phyloP scores from a whole-genome alignment of 2,329 filamentous ascomycete genomes.

The Claviceps purpurea region DNA sequence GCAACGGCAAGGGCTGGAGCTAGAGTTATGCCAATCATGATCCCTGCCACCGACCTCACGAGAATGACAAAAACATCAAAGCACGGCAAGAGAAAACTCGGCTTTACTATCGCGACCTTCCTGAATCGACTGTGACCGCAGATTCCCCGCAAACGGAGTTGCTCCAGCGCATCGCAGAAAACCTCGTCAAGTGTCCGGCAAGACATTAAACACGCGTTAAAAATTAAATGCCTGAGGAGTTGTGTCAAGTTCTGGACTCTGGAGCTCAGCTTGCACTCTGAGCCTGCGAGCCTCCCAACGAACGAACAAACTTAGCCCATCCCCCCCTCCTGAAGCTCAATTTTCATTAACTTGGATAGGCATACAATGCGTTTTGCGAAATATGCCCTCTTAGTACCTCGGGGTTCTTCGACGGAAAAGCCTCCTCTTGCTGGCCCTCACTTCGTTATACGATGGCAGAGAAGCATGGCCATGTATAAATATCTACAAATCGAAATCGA shows the following conservation, averaged over 20 bases:
- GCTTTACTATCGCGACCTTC: neutral
- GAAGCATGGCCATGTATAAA: constrained; percentile 27
- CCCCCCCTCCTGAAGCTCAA: too few relatives aligned
- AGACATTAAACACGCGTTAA: constrained; percentile 30
- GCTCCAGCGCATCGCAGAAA: constrained; percentile 30
- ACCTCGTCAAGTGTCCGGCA: constrained; percentile 30
- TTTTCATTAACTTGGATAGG: neutral
- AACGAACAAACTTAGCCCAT: neutral
- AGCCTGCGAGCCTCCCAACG: constrained; percentile 13
- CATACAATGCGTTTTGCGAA: constrained; percentile 22
- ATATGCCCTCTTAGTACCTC: constrained; percentile 32
- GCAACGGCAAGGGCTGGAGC: neutral
- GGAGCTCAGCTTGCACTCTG: constrained; percentile 31
- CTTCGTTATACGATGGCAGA: constrained; percentile 41
- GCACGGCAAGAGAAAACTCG: neutral
- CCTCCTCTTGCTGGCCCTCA: constrained; percentile 40
- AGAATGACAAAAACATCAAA: neutral
- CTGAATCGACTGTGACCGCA: constrained; percentile 18
- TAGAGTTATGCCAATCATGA: neutral
- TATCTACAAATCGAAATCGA: constrained; percentile 16
- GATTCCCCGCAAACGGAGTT: constrained; percentile 29
- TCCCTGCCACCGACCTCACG: neutral
- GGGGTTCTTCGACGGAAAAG: constrained; percentile 37
- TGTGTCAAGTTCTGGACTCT: constrained; percentile 38
- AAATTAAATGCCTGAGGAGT: constrained; percentile 21